These are phyloP conservation scores for Pyrrhoderma lamaoense DNA, from an alignment of 1,284 basidiomycete genomes.

Conservation along the genomic window DNA sequence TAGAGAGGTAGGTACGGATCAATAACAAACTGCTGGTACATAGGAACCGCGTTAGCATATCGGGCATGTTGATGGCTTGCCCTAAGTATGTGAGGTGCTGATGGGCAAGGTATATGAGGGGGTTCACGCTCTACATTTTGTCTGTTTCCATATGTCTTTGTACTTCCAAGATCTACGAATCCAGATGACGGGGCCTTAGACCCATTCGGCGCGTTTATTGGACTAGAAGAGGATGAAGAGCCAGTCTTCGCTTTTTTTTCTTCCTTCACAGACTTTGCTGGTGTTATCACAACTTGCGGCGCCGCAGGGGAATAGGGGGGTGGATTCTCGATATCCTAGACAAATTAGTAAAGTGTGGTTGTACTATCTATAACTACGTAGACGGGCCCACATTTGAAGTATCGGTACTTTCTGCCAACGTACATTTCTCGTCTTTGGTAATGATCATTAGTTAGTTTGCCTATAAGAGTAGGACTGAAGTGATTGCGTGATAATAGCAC, in stretches of 20 bases:
- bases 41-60: neutral
- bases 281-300: neutral
- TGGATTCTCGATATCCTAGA: neutral
- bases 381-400: neutral
- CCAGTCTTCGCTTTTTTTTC: too few species aligned
- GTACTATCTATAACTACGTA: too few species aligned
- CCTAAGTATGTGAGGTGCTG: neutral
- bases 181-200: neutral
- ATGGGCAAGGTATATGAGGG: neutral
- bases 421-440: constrained; percentile 14
- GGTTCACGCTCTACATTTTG: neutral
- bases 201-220: neutral
- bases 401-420: neutral
- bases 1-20: constrained; percentile 14
- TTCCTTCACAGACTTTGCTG: too few species aligned
- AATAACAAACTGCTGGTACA: constrained; percentile 3
- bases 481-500: too few species aligned
- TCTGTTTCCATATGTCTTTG: too few species aligned
- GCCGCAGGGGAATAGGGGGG: constrained; percentile 9
- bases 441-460: constrained; percentile 1
- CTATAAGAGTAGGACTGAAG: too few species aligned
- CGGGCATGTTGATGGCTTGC: constrained; percentile 1
- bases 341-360: neutral
- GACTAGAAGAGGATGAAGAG: neutral
- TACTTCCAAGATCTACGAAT: neutral